These are phyloP conservation scores for Pulveroboletus sp. DNA, from an alignment of 768 basidiomycete genomes.

Conservation along the genomic window DNA sequence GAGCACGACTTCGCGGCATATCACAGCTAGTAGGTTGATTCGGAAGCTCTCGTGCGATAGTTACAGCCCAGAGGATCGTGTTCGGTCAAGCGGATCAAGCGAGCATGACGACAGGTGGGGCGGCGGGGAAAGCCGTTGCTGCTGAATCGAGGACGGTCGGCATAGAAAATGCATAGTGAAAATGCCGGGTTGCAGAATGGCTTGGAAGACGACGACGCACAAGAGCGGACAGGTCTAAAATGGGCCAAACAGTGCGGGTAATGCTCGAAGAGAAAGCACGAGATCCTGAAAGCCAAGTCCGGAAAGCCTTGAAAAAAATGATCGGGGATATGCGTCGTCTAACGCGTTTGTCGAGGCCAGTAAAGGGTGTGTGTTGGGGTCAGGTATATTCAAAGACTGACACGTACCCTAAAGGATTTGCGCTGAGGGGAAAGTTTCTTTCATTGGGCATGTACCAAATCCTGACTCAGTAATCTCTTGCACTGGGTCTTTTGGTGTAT, in stretches of 20 bases:
- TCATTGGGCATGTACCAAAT: neutral
- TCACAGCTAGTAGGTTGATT: neutral
- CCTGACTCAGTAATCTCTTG: neutral
- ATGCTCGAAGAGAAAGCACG: neutral
- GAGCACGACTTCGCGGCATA: neutral
- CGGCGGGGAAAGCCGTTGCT: conserved; percentile 1
- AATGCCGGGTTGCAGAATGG: neutral
- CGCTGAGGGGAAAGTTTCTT: neutral
- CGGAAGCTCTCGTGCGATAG: neutral
- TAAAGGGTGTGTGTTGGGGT: neutral
- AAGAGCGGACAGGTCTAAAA: neutral
- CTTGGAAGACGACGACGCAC: conserved; percentile 6
- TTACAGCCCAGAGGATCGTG: neutral
- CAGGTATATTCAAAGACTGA: neutral
- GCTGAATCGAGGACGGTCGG: conserved; percentile 1
- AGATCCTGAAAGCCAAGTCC: conserved; percentile 2
- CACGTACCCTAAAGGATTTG: conserved; percentile 1
- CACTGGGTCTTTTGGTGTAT: neutral
- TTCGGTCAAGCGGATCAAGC: neutral
- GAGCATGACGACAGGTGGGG: neutral
- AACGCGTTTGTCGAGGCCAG: neutral
- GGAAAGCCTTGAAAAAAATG: neutral
- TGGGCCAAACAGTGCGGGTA: neutral
- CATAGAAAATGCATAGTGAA: neutral
- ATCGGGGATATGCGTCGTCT: conserved; percentile 5